A percentile compares a stretch with the other conserved stretches of the same genome.
phyloP scores from a whole-genome alignment of 179 eudicot species.

The Actinidia arguta region DNA sequence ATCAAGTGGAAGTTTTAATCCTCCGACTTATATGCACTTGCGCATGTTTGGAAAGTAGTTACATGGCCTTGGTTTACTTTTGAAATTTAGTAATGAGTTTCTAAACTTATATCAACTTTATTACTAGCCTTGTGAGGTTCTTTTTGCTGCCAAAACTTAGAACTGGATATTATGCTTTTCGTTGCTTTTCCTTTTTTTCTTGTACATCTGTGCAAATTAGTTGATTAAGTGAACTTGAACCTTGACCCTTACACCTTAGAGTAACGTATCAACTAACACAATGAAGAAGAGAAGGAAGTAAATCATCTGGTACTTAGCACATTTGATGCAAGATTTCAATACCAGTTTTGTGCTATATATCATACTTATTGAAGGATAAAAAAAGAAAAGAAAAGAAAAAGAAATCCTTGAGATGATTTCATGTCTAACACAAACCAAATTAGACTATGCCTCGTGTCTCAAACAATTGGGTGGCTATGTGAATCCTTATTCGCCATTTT shows the following conservation, averaged over 20 bases:
- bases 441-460: too few species aligned
- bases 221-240: not conserved
- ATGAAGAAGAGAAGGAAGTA: too few species aligned
- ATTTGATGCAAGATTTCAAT: too few species aligned
- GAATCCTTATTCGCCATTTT: too few species aligned
- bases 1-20: conserved; percentile 93
- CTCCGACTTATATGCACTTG: conserved; percentile 96
- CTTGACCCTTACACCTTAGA: too few species aligned
- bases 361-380: too few species aligned
- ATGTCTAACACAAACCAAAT: too few species aligned
- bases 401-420: too few species aligned
- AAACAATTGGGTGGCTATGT: too few species aligned
- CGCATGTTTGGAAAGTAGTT: conserved; percentile 81
- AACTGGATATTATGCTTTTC: not conserved
- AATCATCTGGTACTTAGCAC: too few species aligned
- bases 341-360: not conserved
- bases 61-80: not conserved
- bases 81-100: not conserved
- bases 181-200: not conserved
- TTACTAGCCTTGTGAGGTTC: not conserved
- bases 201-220: not conserved
- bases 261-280: too few species aligned
- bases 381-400: too few species aligned
- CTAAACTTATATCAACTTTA: not conserved
- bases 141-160: not conserved